Evolutionary conservation across 352 stramenopile species (phyloP), one percentile per base, ranked within the genome.

Genomic region (Pythium coloratum): DNA sequence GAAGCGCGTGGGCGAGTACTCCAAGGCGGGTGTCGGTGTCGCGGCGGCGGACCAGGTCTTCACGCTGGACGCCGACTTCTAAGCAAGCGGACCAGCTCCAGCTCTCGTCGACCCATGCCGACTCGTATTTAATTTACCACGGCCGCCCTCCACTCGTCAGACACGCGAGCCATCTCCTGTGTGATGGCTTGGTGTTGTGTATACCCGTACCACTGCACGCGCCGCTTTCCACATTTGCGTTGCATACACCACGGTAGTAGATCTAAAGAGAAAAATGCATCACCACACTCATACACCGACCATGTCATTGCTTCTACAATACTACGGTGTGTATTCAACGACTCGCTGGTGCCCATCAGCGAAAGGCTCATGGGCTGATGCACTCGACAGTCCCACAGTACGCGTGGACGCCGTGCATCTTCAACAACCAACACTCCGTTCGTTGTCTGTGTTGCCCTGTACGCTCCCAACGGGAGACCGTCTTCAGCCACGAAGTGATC

Each of bases 1-100:
- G 80, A 99, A 99, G 86, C 88, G 97, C 59, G 97, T 99, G 28
- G 96, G 97, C 70, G 98, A 99, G 81, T 99, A 99, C 86, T 91
- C 94, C 72, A 99, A 99, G 82, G 94, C 94, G 34, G 97, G 97
- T 47, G 97, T 99, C 7, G 96, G 97, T 70, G 89, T 96, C 55
- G 74, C 87, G 4, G 80, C 80, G 7, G 82, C 85, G 57, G 88
- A 98, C 13, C 90, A 98, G 72, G 82, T 95, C 30, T 98, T 98
- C 72, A 96, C 91, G 34, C 80, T 98, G 10, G 94, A 98, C 59
- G 92, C 90, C 47, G 94, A 98, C 67, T 98, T 98, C 57, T 98
- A 94, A 90, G 69, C 14, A 18, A 24, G 20, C 12, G 7, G 34
- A 12, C 33, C 42, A 50, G 54, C 55, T 33, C 38, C 32, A 7